Evolutionary conservation across 78 protist genomes (phyloP).

Genomic region (Dictyostelium capitatum): DNA sequence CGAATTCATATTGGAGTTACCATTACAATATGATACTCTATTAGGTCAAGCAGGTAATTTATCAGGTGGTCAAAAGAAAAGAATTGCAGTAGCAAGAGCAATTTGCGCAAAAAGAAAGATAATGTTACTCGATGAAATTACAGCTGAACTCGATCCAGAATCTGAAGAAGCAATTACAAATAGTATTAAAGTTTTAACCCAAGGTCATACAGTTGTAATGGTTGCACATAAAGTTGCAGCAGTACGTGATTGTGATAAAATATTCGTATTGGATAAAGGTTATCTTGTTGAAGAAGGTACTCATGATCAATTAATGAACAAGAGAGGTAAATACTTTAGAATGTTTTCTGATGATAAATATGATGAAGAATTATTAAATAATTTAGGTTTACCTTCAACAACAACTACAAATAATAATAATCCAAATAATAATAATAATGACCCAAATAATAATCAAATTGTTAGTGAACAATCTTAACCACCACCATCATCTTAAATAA

Average conservation of each 20-base stretch:
- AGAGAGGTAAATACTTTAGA: conserved; percentile 55
- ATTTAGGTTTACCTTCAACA: not conserved
- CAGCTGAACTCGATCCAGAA: conserved; percentile 95
- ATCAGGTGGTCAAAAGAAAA: conserved; percentile 97
- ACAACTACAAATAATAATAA: not conserved
- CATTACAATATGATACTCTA: conserved; percentile 87
- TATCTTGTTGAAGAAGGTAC: conserved; percentile 90
- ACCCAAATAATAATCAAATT: not conserved
- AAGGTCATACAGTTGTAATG: conserved; percentile 86
- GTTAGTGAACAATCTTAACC: not conserved
- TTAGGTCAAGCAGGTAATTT: conserved; percentile 89
- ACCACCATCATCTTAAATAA: too few species aligned
- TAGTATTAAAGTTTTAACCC: conserved; percentile 82
- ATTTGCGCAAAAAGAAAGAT: conserved; percentile 89
- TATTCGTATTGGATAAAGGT: conserved; percentile 89
- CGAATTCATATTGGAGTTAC: conserved; percentile 89
- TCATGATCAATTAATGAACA: conserved; percentile 84
- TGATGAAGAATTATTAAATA: conserved; percentile 29
- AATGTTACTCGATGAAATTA: conserved; percentile 96
- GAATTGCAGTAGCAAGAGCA: conserved; percentile 96
- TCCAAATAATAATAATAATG: not conserved
- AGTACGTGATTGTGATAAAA: conserved; percentile 86
- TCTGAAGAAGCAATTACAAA: conserved; percentile 90
- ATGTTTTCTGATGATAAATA: conserved; percentile 39
- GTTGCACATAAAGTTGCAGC: conserved; percentile 96